Conservation (phyloP, 2,329 filamentous ascomycete species). For the Phoma sp. region DNA sequence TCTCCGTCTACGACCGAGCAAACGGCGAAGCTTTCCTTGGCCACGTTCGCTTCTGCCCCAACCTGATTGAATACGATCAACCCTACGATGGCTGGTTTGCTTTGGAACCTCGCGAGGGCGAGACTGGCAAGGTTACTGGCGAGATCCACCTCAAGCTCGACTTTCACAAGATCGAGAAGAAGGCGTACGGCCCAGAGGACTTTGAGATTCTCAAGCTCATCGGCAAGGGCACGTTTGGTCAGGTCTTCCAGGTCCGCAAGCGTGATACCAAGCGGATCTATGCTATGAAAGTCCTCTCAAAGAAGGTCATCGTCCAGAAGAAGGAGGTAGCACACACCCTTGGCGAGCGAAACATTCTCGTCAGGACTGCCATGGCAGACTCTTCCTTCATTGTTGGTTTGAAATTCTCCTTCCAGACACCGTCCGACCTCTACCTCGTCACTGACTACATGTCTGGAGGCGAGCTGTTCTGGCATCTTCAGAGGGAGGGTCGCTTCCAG, state of each 20-base stretch:
- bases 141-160: conserved; percentile 87
- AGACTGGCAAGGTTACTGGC: conserved; percentile 77
- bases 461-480: conserved; percentile 97
- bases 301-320: conserved; percentile 99
- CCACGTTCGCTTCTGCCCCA: conserved; percentile 81
- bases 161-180: conserved; percentile 84
- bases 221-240: conserved; percentile 96
- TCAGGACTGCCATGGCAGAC: conserved; percentile 92
- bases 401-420: conserved; percentile 98
- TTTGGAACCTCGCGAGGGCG: conserved; percentile 78
- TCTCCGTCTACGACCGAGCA: conserved; percentile 89
- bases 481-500: conserved; percentile 94
- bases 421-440: conserved; percentile 95
- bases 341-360: conserved; percentile 94
- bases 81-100: conserved; percentile 85
- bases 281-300: conserved; percentile 98
- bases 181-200: conserved; percentile 90
- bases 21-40: conserved; percentile 90
- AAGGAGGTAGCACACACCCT: conserved; percentile 98
- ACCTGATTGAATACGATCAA: conserved; percentile 70
- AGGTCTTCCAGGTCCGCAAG: conserved; percentile 98
- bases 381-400: conserved; percentile 97
- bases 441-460: conserved; percentile 99
- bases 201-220: conserved; percentile 97
- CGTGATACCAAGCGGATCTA: conserved; percentile 96